Evolutionary conservation across 441 rosid genomes (phyloP).

Genomic region (Melastoma candidum): DNA sequence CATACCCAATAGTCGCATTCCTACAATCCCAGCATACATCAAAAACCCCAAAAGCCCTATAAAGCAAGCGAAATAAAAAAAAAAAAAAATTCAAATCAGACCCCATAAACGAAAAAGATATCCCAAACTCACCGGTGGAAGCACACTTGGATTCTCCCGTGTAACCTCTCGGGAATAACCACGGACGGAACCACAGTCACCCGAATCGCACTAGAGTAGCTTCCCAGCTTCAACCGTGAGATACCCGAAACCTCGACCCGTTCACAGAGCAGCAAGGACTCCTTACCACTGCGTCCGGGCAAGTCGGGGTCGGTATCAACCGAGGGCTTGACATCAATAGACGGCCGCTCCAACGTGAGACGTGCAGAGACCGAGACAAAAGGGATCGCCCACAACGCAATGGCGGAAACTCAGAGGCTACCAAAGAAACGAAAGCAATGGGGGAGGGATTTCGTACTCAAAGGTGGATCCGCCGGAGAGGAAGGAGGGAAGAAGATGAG

Average conservation of each 20-base stretch:
- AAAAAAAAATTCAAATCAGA: not conserved
- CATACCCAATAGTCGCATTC: slow-evolving; percentile 67
- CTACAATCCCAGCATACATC: slow-evolving; percentile 23
- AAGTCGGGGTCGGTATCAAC: slow-evolving; percentile 10
- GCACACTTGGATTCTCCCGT: slow-evolving; percentile 59
- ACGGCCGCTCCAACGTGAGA: slow-evolving; percentile 42
- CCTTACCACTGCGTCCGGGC: slow-evolving; percentile 23
- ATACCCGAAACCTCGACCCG: slow-evolving; percentile 71
- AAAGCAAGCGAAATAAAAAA: not conserved
- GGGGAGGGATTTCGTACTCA: too few relatives aligned
- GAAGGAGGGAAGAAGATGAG: too few relatives aligned
- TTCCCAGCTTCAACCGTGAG: slow-evolving; percentile 45
- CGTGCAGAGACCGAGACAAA: slow-evolving; percentile 22
- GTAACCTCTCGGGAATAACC: slow-evolving; percentile 43
- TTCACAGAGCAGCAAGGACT: slow-evolving; percentile 37
- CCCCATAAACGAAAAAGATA: not conserved
- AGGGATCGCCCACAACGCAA: too few relatives aligned
- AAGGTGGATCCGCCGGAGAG: too few relatives aligned
- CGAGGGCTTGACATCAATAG: slow-evolving; percentile 33
- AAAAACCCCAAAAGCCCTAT: not conserved
- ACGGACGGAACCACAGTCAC: slow-evolving; percentile 46
- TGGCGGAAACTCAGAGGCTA: too few relatives aligned
- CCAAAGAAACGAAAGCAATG: too few relatives aligned
- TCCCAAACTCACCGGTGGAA: slow-evolving; percentile 51
- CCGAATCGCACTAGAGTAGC: slow-evolving; percentile 50